phyloP scores from a whole-genome alignment of 2,329 filamentous ascomycete genomes.

The Coleophoma eucalyptorum region DNA sequence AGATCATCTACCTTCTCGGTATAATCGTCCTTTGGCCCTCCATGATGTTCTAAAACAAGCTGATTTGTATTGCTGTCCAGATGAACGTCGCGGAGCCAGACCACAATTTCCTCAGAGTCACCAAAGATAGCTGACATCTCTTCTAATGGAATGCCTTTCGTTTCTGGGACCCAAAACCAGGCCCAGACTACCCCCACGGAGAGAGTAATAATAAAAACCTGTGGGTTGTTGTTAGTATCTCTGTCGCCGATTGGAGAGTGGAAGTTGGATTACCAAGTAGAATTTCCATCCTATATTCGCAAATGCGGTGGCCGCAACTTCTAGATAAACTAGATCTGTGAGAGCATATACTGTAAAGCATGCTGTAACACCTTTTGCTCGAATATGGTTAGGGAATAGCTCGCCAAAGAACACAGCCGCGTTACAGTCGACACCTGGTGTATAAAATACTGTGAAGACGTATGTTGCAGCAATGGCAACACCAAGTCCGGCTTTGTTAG shows the following conservation, averaged over 20 bases:
- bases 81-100: neutral
- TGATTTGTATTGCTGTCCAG: neutral
- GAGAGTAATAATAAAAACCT: neutral
- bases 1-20: too few relatives aligned
- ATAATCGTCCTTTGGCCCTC: too few relatives aligned
- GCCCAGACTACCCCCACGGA: constrained; percentile 38
- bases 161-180: constrained; percentile 62
- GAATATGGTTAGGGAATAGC: constrained; percentile 8
- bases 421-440: neutral
- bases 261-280: neutral
- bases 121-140: constrained; percentile 43
- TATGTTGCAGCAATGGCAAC: constrained; percentile 2
- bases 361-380: constrained; percentile 4
- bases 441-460: neutral
- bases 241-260: neutral
- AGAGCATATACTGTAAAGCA: neutral
- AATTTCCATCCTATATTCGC: neutral
- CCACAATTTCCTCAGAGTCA: neutral
- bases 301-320: neutral
- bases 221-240: neutral
- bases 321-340: neutral
- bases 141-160: constrained; percentile 57
- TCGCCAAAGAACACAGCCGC: constrained; percentile 1
- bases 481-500: neutral
- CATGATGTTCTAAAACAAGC: too few relatives aligned